Conservation (phyloP, 805 yeast species). For the Brettanomyces nanus region DNA sequence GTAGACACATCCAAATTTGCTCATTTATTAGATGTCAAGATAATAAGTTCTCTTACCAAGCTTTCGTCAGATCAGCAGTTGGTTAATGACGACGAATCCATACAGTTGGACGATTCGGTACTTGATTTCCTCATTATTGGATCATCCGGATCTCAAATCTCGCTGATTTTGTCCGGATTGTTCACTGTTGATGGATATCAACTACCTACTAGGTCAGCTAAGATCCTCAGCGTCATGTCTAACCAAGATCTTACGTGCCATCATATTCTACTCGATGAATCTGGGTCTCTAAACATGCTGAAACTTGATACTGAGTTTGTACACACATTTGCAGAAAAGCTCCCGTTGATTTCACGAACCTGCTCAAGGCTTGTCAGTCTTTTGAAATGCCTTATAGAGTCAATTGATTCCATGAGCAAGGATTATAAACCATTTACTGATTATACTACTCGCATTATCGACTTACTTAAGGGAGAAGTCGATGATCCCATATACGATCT, state of each 20-base stretch:
- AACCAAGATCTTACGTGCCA: constrained; percentile 17
- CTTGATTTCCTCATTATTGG: constrained; percentile 24
- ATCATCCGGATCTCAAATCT: constrained; percentile 16
- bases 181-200: constrained; percentile 23
- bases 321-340: constrained; percentile 19
- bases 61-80: constrained; percentile 12
- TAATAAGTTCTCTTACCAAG: constrained; percentile 19
- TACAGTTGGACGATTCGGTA: constrained; percentile 16
- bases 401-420: constrained; percentile 20
- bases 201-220: constrained; percentile 12
- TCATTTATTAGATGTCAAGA: constrained; percentile 15
- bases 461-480: constrained; percentile 29
- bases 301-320: constrained; percentile 23
- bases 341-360: constrained; percentile 26
- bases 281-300: constrained; percentile 10
- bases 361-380: constrained; percentile 30
- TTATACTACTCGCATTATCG: constrained; percentile 27
- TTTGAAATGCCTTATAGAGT: constrained; percentile 27
- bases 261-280: constrained; percentile 15
- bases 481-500: constrained; percentile 32
- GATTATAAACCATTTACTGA: constrained; percentile 31
- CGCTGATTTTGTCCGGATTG: constrained; percentile 26
- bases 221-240: constrained; percentile 14
- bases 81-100: constrained; percentile 16
- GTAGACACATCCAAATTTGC: constrained; percentile 2